Evolutionary conservation across 2,329 filamentous ascomycete genomes (phyloP), one percentile per base, ranked within the genome.

Genomic region (Coniella lustricola): DNA sequence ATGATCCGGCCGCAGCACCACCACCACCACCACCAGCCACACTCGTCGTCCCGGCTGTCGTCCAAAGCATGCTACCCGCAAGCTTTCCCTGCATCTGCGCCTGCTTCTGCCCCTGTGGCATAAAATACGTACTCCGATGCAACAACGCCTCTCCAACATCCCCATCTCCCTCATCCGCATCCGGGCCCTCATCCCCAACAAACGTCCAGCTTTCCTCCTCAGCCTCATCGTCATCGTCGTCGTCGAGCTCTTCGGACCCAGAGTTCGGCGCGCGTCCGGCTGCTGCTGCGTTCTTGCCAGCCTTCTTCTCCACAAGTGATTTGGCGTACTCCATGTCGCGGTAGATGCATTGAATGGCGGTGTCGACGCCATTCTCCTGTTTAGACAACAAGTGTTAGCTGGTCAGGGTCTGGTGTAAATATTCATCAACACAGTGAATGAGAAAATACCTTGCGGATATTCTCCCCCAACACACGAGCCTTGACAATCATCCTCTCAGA

Each of bases 251-350:
- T 53, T 64, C 67, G 2, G 57, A 50, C 41, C 51, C 57, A 12
- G 38, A 47, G 3, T 37, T 50, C 38, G 64, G 64, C 5, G 64
- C 65, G 7, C 59, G 59, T 25, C 60, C 62, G 36, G 67, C 62
- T n/a, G 63, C 62, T 7, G 56, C 53, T 3, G 53, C 64, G 48
- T 71, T 82, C 65, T 77, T 79, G 54, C 70, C 71, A 2, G 70
- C 67, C 63, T 79, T 79, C 49, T 72, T 79, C 65, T 85, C 87
- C 63, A 95, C 85, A 38, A 97, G 73, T 14, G 84, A 85, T 65
- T 81, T 87, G 33, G 93, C 90, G 59, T 96, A 96, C 62, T 97
- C 93, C 48, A 97, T 76, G 63, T 97, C 91, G 36, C 93, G 85
- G 63, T 97, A 98, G 49, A 98, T 87, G 52, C 82, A 87, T 65